Conservation (phyloP, 2,329 filamentous ascomycete species). For the Dactylonectria macrodidyma region DNA sequence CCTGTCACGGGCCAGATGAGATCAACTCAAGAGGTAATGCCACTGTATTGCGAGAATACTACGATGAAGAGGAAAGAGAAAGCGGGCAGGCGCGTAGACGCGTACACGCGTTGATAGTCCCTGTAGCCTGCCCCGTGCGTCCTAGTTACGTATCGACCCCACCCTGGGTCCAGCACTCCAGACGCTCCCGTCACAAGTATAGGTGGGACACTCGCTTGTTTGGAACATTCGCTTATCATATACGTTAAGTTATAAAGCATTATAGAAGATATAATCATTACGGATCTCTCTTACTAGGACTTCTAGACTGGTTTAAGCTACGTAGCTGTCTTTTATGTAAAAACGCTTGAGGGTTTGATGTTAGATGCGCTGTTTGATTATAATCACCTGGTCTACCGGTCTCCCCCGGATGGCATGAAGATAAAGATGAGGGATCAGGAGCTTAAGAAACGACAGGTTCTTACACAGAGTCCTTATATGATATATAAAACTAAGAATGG, state of each 20-base stretch:
- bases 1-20: too few relatives aligned
- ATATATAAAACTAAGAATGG: background rate
- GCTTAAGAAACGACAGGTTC: conserved; percentile 24
- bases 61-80: too few relatives aligned
- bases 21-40: too few relatives aligned
- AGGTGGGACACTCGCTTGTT: too few relatives aligned
- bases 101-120: too few relatives aligned
- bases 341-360: conserved; percentile 31
- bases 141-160: too few relatives aligned
- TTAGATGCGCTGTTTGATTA: conserved; percentile 15
- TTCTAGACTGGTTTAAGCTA: conserved; percentile 33
- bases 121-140: too few relatives aligned
- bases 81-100: too few relatives aligned
- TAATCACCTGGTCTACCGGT: conserved; percentile 18
- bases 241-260: conserved; percentile 32
- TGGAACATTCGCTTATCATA: too few relatives aligned
- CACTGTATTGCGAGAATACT: too few relatives aligned
- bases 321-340: conserved; percentile 31
- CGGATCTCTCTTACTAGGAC: conserved; percentile 32
- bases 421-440: conserved; percentile 28
- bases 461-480: conserved; percentile 21
- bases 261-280: conserved; percentile 34
- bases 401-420: conserved; percentile 24
- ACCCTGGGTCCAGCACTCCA: too few relatives aligned
- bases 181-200: too few relatives aligned